Base-by-base conservation (phyloP, 2,329 filamentous ascomycete species). In the Aspergillaceae sp. region DNA sequence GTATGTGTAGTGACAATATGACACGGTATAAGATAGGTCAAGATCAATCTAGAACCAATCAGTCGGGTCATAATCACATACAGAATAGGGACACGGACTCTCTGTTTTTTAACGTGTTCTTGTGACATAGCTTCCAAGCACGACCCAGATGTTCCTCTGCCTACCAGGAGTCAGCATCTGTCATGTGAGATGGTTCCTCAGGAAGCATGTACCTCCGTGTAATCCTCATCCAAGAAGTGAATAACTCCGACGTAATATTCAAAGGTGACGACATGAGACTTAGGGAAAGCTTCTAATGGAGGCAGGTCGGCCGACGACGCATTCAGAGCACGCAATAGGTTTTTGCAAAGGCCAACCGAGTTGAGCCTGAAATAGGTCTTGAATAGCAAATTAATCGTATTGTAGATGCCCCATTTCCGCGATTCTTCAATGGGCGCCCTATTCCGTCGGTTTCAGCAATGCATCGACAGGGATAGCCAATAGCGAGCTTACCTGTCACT, bases 311-410 rank as follows among this genome's bases (percentile, higher is more conserved):
- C 78, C 49, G 74, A 74, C 45, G 86, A 84, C 8, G 89, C 90
- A 41, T 83, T 77, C 41, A 98, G 75, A 0, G 88, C 89, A 55
- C 84, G 87, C 41, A 98, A 74, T 42, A 97, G 84, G 54, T 92
- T 96, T 63, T 92, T 89, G 11, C 84, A 94, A 19, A 97, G 74
- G n/a, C 82, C 83, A 47, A 94, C 84, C 32, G 86, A 87, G 69
- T 94, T 95, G 52, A 97, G 75, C 69, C 87, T 94, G 74, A 98
- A 98, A 67, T 97, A 96, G 1, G 90, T 97, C 70, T 97, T 97
- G 79, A 98, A 98, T 9, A 96, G 75, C 5, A 98, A 77, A 62
- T 95, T 97, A 60, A 90, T 88, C 54, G 91, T 84, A 65, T 89
- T 90, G 72, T 98, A 98, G 41, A 95, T 86, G 5, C 88, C 94